Base-by-base conservation (phyloP, 2,329 filamentous ascomycete genomes). In the Emmonsia crescens region DNA sequence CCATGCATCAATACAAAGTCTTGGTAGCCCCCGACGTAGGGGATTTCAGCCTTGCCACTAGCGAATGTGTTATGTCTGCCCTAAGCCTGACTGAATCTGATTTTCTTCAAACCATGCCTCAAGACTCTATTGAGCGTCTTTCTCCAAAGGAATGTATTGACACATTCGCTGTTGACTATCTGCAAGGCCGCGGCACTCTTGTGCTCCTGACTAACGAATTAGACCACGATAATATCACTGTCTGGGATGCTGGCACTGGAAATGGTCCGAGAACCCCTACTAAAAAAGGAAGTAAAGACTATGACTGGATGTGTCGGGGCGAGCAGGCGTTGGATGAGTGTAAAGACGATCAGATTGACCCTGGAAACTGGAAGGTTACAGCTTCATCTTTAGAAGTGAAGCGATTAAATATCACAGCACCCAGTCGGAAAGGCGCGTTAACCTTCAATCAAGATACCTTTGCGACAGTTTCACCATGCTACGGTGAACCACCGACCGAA, bases 351-450 rank as follows among this genome's bases (percentile, higher is more conserved):
- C 46, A 33, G 27, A 44, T 59, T 10, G 57, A 59, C 9, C 57
- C 57, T 33, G 57, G 8, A 12, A 49, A 59, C 42, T 59, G 57
- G 57, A 33, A n/a, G 19, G 57, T 59, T 31, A 33, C 36, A 33
- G 38, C 42, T 36, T 48, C 38, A 8, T 24, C 42, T 6, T n/a
- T 48, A 27, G n/a, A 49, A 44, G 14, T 10, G 33, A 40, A 48
- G 16, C 19, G 10, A 16, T 31, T 38, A 38, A 40, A 58, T 33
- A 31, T 58, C 14, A 42, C 24, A 31, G 38, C 42, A 19, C 56
- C 56, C 12, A 48, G 21, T 31, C 24, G n/a, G 16, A 16, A 58
- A 10, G 38, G 42, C 10, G 16, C 19, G 21, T 19, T 55, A 14
- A 38, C 9, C 9, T 55, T 55, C 52, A 55, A 55, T 27, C 24